phyloP scores from a whole-genome alignment of 1,284 basidiomycete genomes.

The Malassezia sympodialis region DNA sequence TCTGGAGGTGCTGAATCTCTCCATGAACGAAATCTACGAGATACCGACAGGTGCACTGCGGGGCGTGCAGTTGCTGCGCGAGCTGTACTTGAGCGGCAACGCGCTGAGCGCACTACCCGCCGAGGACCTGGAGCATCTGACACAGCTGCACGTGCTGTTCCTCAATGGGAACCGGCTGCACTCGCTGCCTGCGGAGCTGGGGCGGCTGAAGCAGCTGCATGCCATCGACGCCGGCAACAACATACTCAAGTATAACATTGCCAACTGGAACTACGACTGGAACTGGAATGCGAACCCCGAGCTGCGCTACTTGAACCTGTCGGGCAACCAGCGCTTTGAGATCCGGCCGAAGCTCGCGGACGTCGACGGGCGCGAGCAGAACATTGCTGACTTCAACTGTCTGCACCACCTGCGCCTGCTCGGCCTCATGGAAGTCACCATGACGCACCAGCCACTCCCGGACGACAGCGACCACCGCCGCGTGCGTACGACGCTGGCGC shows the following conservation, averaged over 20 bases:
- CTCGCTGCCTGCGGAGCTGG: conserved; percentile 80
- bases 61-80: conserved; percentile 61
- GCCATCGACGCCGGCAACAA: conserved; percentile 92
- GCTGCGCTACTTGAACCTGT: conserved; percentile 77
- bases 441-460: conserved; percentile 54
- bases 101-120: conserved; percentile 78
- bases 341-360: conserved; percentile 58
- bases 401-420: conserved; percentile 73
- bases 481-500: conserved; percentile 79
- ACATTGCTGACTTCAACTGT: conserved; percentile 75
- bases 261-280: conserved; percentile 99
- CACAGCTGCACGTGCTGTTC: conserved; percentile 55
- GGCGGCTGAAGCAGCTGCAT: conserved; percentile 67
- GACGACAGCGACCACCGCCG: conserved; percentile 86
- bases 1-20: conserved; percentile 68
- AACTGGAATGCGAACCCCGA: conserved; percentile 99
- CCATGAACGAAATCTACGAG: conserved; percentile 90
- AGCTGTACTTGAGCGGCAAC: conserved; percentile 88
- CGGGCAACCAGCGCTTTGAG: conserved; percentile 76
- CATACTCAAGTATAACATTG: conserved; percentile 89
- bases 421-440: conserved; percentile 95
- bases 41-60: conserved; percentile 62
- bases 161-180: conserved; percentile 90
- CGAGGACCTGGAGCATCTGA: conserved; percentile 49
- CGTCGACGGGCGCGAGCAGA: conserved; percentile 43